Evolutionary conservation across 495 filamentous ascomycete genomes (phyloP).

Genomic region (Thermochaetoides thermophila): DNA sequence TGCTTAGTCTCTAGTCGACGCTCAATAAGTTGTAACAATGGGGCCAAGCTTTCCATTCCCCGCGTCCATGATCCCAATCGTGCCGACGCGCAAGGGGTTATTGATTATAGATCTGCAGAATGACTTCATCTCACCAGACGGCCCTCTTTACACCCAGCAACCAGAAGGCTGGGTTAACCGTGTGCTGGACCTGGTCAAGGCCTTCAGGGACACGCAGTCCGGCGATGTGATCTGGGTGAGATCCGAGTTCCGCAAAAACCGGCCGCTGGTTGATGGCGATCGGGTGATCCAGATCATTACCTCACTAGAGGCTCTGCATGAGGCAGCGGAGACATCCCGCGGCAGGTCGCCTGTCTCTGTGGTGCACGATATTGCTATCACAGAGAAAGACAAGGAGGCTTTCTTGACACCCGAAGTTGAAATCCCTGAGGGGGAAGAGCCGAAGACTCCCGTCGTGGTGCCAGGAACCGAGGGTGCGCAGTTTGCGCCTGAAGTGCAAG

Average conservation of each 20-base stretch:
- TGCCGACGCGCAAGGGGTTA: conserved; percentile 63
- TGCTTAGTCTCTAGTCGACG: no score
- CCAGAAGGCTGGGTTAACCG: conserved; percentile 52
- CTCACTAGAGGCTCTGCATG: no score
- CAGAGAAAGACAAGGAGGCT: conserved; percentile 39
- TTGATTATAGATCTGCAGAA: conserved; percentile 83
- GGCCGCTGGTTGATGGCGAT: conserved; percentile 32
- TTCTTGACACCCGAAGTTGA: conserved; percentile 37
- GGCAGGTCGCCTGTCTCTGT: conserved; percentile 9
- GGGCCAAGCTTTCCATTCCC: conserved; percentile 35
- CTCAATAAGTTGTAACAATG: conserved; percentile 4
- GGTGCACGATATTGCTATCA: conserved; percentile 16
- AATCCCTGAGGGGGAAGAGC: no score
- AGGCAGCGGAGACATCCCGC: no score
- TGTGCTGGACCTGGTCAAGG: conserved; percentile 47
- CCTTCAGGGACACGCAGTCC: conserved; percentile 48
- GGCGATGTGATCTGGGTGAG: conserved; percentile 85
- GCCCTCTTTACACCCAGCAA: conserved; percentile 50
- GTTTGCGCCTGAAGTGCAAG: conserved; percentile 43
- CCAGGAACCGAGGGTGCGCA: conserved; percentile 51
- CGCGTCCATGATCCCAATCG: conserved; percentile 27
- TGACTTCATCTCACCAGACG: conserved; percentile 63
- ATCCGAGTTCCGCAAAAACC: conserved; percentile 52
- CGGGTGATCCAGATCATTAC: conserved; percentile 33
- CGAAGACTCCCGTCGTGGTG: conserved; percentile 37